Evolutionary conservation across 2,329 filamentous ascomycete species (phyloP), one percentile per base, ranked within the genome.

Genomic region (Epichloe sylvatica): DNA sequence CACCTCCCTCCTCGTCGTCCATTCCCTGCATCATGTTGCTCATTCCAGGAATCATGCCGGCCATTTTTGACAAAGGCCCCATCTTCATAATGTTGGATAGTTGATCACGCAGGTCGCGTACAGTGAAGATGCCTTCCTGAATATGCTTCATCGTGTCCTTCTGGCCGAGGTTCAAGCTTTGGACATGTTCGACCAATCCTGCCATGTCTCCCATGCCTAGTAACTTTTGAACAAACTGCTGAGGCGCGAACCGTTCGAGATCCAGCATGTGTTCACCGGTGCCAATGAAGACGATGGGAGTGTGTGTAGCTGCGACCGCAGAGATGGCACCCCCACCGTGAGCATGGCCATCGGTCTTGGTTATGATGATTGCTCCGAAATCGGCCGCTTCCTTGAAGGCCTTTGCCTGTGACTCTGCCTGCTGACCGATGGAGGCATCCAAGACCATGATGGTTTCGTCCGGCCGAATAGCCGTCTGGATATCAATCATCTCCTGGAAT

Each of bases 101-200:
- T 64, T 98, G 94, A 64, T 98, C 92, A 19, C 92, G 81, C 57
- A 98, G 76, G 64, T 98, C 92, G 49, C 92, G 84, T 35, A 98
- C 78, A 0, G 92, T 95, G 67, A 97, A 98, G 55, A 96, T 90
- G 50, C 92, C 92, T 62, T 96, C 91, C 6, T 88, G 85, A 56
- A 98, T 94, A 70, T 98, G 91, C 73, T 98, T 98, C 76, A 98
- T 96, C 3, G 92, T 97, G 60, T 97, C 91, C 69, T 98, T 97
- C 57, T 96, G 92, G 67, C 97, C 90, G 46, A 96, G 78, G 64
- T 94, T 96, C 47, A 98, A 77, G 34, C 84, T 87, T 65, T 98
- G 92, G 1, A 98, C 92, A 63, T 98, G 92, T 68, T 98, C 92
- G 11, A 98, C 86, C 34, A 98, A 70, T 0, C 92, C 91, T 25